These are phyloP conservation scores for Yarrowia deformans DNA, from an alignment of 805 yeast species.

Conservation along the genomic window DNA sequence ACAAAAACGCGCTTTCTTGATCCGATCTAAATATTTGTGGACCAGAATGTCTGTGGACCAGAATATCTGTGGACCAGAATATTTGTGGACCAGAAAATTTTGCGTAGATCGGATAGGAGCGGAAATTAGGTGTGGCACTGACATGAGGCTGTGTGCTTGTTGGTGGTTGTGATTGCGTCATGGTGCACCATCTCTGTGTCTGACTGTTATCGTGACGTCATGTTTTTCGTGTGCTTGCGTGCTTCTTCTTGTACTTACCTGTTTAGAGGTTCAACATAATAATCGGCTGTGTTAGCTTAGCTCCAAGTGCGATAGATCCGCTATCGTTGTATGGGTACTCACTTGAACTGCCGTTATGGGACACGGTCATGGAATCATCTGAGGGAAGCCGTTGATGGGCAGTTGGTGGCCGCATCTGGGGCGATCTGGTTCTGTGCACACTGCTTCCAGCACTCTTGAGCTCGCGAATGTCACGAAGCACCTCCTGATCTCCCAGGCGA, in stretches of 20 bases:
- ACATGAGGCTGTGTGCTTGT: neutral
- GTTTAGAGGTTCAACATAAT: slow-evolving; percentile 27
- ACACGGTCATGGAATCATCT: neutral
- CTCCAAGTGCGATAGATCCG: too few species aligned
- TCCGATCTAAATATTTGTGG: neutral
- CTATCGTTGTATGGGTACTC: neutral
- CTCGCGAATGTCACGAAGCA: slow-evolving; percentile 26
- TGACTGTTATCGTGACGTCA: neutral
- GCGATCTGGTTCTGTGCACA: neutral
- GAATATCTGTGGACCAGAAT: neutral
- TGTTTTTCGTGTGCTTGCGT: neutral
- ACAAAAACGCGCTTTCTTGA: neutral
- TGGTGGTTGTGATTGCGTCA: too few species aligned
- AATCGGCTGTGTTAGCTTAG: slow-evolving; percentile 11
- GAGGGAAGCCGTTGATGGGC: neutral
- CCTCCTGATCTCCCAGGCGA: slow-evolving; percentile 32
- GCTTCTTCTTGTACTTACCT: neutral
- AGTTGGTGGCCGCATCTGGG: slow-evolving; percentile 2
- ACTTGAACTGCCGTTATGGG: slow-evolving; percentile 1
- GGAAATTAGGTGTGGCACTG: slow-evolving; percentile 8
- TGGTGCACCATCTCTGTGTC: too few species aligned
- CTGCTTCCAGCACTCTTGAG: slow-evolving; percentile 22
- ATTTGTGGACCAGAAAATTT: slow-evolving; percentile 6
- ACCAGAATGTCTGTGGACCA: slow-evolving; percentile 1
- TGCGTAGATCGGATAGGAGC: neutral